phyloP scores from a whole-genome alignment of 2,329 filamentous ascomycete genomes.

The Fusarium succisae region DNA sequence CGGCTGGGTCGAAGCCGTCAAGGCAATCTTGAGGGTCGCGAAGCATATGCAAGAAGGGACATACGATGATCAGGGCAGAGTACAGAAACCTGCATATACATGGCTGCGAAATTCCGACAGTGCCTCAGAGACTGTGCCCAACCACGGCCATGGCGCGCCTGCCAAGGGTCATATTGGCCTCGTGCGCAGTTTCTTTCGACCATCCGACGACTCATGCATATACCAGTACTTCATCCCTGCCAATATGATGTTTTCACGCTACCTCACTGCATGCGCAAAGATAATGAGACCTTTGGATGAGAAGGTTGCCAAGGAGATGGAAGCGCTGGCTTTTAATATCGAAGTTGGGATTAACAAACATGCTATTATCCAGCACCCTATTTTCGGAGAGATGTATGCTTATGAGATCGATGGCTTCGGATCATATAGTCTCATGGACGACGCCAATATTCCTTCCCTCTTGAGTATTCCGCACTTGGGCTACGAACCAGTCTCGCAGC shows the following conservation, averaged over 20 bases:
- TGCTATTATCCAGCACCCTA: constrained; percentile 70
- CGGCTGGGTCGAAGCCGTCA: constrained; percentile 77
- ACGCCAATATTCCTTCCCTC: constrained; percentile 70
- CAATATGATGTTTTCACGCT: constrained; percentile 84
- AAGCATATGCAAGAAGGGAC: constrained; percentile 78
- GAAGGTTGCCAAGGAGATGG: constrained; percentile 68
- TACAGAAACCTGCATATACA: constrained; percentile 72
- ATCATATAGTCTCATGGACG: constrained; percentile 68
- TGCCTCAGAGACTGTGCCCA: constrained; percentile 82
- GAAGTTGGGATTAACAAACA: constrained; percentile 74
- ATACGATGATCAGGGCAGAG: constrained; percentile 67
- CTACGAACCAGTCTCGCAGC: constrained; percentile 65
- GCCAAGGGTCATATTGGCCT: constrained; percentile 82
- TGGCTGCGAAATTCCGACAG: constrained; percentile 78
- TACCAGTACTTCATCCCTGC: constrained; percentile 89
- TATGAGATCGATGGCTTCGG: constrained; percentile 77
- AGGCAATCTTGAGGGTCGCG: constrained; percentile 74
- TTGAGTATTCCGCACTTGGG: constrained; percentile 69
- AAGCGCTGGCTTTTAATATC: constrained; percentile 63
- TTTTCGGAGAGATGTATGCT: constrained; percentile 72
- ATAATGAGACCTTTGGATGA: constrained; percentile 56
- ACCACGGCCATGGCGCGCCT: constrained; percentile 82
- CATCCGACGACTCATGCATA: constrained; percentile 87
- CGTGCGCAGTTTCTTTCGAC: constrained; percentile 87
- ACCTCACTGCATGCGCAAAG: constrained; percentile 61